A percentile compares a stretch with the other conserved stretches of the same genome.
These are phyloP conservation scores for Blastocystis sp. DNA, from an alignment of 352 stramenopile genomes.

Conservation along the genomic window DNA sequence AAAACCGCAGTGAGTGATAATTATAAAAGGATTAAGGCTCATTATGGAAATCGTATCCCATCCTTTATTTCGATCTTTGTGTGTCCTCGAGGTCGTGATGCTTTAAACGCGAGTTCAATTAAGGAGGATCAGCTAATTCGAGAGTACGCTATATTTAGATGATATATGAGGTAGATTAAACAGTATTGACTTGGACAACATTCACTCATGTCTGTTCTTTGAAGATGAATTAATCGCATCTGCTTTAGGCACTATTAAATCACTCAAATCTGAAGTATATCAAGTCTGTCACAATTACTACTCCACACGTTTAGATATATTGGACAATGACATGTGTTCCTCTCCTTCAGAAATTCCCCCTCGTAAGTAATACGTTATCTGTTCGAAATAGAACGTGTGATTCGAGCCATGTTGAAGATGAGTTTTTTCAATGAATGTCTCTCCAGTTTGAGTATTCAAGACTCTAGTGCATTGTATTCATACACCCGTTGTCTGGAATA, in stretches of 20 bases:
- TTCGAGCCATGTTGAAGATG: constrained; percentile 54
- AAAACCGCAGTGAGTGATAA: not conserved
- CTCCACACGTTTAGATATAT: constrained; percentile 14
- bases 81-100: constrained; percentile 10
- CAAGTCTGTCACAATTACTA: constrained; percentile 56
- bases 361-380: not conserved
- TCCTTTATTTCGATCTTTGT: constrained; percentile 27
- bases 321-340: constrained; percentile 24
- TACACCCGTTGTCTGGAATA: constrained; percentile 55
- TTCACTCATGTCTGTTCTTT: constrained; percentile 35
- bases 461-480: constrained; percentile 7
- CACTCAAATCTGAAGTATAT: constrained; percentile 33
- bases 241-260: constrained; percentile 20
- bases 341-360: constrained; percentile 24
- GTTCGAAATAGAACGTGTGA: not conserved
- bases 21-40: not conserved
- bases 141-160: not conserved
- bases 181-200: not conserved
- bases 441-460: constrained; percentile 31
- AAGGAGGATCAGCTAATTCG: constrained; percentile 12
- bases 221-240: constrained; percentile 51
- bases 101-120: not conserved
- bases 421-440: constrained; percentile 61
- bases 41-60: not conserved
- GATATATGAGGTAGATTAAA: constrained; percentile 10